A percentile compares a stretch with the other conserved stretches of the same genome.
Evolutionary conservation across 164 flowering plant species (phyloP).

Genomic region (Santalum album): DNA sequence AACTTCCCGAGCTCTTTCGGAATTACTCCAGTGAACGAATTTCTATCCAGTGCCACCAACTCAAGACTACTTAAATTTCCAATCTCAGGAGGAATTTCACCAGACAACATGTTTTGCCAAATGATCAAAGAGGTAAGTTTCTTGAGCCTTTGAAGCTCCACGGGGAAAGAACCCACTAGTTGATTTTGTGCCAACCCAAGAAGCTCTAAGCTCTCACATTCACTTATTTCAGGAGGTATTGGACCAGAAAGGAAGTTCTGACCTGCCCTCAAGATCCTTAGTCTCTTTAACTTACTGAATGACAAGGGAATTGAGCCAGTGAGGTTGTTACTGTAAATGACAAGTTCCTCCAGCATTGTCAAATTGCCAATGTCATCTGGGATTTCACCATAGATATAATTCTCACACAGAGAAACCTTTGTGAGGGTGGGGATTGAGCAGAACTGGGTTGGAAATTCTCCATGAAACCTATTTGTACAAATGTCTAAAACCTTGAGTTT

Average conservation of each 20-base stretch:
- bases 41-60: constrained; percentile 38
- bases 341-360: neutral
- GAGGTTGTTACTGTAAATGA: neutral
- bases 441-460: neutral
- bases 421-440: neutral
- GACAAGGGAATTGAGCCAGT: neutral
- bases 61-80: constrained; percentile 37
- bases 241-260: constrained; percentile 36
- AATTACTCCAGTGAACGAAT: constrained; percentile 32
- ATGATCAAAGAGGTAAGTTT: constrained; percentile 38
- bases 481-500: neutral
- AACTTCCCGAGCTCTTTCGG: constrained; percentile 50
- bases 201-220: constrained; percentile 32
- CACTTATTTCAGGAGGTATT: constrained; percentile 48
- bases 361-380: neutral
- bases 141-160: constrained; percentile 33
- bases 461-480: neutral
- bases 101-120: constrained; percentile 41
- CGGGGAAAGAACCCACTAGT: constrained; percentile 38
- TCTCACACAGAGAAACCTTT: neutral
- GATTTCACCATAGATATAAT: neutral
- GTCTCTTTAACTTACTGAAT: constrained; percentile 22
- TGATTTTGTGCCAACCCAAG: constrained; percentile 50
- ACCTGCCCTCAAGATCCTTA: constrained; percentile 44
- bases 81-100: constrained; percentile 43